Conservation (phyloP, 768 basidiomycete genomes). For the Auricularia auricula-judae region DNA sequence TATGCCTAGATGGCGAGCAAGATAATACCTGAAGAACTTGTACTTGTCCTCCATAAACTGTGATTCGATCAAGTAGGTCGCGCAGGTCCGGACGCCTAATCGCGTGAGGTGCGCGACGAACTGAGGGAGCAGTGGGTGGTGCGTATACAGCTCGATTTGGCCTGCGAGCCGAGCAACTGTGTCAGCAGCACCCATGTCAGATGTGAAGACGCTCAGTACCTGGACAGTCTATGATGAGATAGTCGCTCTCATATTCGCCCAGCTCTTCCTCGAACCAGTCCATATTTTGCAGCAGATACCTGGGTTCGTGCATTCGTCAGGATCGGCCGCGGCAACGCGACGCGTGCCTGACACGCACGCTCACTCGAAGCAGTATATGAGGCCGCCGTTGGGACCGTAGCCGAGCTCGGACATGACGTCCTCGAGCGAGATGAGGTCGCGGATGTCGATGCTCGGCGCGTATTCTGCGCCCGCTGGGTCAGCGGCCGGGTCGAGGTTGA, state of each 20-base stretch:
- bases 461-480: constrained; percentile 79
- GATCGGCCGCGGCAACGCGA: not conserved
- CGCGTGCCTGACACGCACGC: constrained; percentile 17
- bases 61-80: constrained; percentile 88
- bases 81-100: constrained; percentile 77
- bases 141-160: constrained; percentile 97
- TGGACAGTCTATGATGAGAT: constrained; percentile 86
- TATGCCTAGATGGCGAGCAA: not conserved
- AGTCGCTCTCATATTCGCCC: constrained; percentile 91
- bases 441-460: constrained; percentile 87
- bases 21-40: constrained; percentile 81
- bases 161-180: constrained; percentile 32
- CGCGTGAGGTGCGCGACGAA: constrained; percentile 67
- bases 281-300: constrained; percentile 93
- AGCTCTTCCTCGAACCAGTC: constrained; percentile 98
- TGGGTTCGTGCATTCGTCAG: constrained; percentile 21
- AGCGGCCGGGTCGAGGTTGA: constrained; percentile 97
- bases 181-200: not conserved
- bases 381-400: constrained; percentile 93
- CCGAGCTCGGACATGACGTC: constrained; percentile 95
- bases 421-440: constrained; percentile 80
- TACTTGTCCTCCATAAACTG: constrained; percentile 99
- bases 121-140: constrained; percentile 90
- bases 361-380: constrained; percentile 99
- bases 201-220: constrained; percentile 31